Conservation (phyloP, 257 asterid species). For the Eucommia ulmoides region DNA sequence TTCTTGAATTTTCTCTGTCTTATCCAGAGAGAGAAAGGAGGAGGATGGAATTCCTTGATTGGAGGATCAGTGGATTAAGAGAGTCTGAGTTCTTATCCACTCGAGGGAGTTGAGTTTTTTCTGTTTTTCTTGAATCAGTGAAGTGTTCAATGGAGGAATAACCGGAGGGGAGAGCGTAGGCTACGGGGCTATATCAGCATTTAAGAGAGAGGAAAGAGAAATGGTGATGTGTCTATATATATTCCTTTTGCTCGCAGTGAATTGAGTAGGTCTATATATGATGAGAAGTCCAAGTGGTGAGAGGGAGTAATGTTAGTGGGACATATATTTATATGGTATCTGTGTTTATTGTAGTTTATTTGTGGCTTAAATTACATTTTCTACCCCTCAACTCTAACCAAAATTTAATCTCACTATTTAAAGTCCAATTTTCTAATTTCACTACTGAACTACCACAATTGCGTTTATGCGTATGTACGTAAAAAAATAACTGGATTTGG, state of each 20-base stretch:
- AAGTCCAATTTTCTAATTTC: not conserved
- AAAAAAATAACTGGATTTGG: too few species aligned
- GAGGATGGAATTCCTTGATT: not conserved
- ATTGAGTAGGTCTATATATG: constrained; percentile 1
- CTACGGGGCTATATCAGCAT: not conserved
- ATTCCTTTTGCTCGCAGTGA: constrained; percentile 8
- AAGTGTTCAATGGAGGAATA: not conserved
- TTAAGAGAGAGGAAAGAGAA: not conserved
- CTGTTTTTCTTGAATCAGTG: not conserved
- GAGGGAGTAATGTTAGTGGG: not conserved
- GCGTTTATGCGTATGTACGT: too few species aligned
- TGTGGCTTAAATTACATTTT: too few species aligned
- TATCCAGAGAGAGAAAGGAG: not conserved
- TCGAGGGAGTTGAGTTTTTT: not conserved
- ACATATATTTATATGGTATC: not conserved
- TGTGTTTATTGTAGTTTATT: not conserved
- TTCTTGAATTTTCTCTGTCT: not conserved
- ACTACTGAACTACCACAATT: not conserved
- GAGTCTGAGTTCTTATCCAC: not conserved
- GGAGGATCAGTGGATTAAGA: not conserved
- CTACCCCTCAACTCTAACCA: not conserved
- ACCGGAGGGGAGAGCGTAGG: not conserved
- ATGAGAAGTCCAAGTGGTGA: not conserved
- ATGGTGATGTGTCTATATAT: constrained; percentile 5
- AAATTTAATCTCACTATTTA: too few species aligned